A percentile compares a stretch with the other conserved stretches of the same genome.
Conservation (phyloP, 441 rosid genomes). For the Melastoma candidum region DNA sequence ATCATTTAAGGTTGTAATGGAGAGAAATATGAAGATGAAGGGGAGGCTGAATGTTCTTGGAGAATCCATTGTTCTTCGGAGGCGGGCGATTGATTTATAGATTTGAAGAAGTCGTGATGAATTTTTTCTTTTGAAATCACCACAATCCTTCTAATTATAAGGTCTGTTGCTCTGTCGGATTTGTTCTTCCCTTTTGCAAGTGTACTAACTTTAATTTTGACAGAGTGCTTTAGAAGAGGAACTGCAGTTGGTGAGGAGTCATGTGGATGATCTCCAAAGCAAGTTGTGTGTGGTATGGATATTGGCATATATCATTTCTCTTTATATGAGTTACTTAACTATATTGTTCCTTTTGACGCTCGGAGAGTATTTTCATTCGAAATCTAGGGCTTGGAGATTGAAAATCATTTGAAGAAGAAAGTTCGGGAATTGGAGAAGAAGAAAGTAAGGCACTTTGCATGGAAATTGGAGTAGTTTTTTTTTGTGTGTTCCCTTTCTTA, state of each 20-base stretch:
- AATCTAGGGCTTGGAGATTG: slow-evolving; percentile 83
- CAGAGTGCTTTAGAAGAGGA: slow-evolving; percentile 94
- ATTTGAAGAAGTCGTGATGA: too few relatives aligned
- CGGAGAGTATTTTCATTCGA: slow-evolving; percentile 11
- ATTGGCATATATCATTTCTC: slow-evolving; percentile 11
- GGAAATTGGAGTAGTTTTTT: neutral
- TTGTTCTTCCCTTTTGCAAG: slow-evolving; percentile 27
- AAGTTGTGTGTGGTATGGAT: slow-evolving; percentile 65
- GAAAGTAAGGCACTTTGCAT: slow-evolving; percentile 38
- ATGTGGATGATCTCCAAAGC: slow-evolving; percentile 61
- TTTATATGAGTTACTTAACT: slow-evolving; percentile 7
- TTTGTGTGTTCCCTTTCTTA: slow-evolving; percentile 7
- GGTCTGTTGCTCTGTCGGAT: neutral
- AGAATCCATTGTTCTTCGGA: too few relatives aligned
- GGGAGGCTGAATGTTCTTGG: too few relatives aligned
- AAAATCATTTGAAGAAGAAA: slow-evolving; percentile 81
- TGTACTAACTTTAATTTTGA: slow-evolving; percentile 75
- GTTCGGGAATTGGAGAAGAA: slow-evolving; percentile 68
- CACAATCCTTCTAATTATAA: neutral
- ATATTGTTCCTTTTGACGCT: slow-evolving; percentile 3
- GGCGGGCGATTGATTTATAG: too few relatives aligned
- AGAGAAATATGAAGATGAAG: too few relatives aligned
- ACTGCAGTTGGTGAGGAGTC: slow-evolving; percentile 45
- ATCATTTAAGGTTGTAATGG: too few relatives aligned
- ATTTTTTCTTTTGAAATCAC: too few relatives aligned